Evolutionary conservation across 1,284 basidiomycete genomes (phyloP).

Genomic region (Ceratobasidium theobromae): DNA sequence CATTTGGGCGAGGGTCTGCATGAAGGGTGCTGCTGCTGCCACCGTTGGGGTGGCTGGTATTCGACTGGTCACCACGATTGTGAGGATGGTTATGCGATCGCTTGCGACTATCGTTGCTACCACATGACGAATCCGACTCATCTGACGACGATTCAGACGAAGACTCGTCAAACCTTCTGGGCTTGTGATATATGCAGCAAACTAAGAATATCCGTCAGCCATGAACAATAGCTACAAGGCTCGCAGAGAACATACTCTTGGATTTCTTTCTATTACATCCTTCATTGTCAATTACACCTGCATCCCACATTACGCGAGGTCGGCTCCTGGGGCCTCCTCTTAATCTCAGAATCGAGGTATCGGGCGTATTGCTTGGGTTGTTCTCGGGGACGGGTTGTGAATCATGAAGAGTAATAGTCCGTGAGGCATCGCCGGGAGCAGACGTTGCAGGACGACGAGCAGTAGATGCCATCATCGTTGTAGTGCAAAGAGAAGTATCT

Average conservation of each 20-base stretch:
- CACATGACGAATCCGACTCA: slow-evolving; percentile 50
- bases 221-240: not conserved
- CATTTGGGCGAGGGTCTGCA: slow-evolving; percentile 11
- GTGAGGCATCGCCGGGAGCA: slow-evolving; percentile 56
- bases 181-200: slow-evolving; percentile 87
- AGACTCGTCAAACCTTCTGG: slow-evolving; percentile 74
- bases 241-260: slow-evolving; percentile 62
- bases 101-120: slow-evolving; percentile 37
- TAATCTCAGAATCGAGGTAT: slow-evolving; percentile 51
- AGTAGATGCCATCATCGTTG: slow-evolving; percentile 30
- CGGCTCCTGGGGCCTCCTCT: slow-evolving; percentile 51
- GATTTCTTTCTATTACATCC: slow-evolving; percentile 76
- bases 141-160: slow-evolving; percentile 58
- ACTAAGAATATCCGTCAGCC: slow-evolving; percentile 51
- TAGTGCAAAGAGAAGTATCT: not conserved
- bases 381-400: slow-evolving; percentile 45
- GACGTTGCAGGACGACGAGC: slow-evolving; percentile 30
- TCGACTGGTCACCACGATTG: not conserved
- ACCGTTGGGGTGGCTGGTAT: not conserved
- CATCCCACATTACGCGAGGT: slow-evolving; percentile 69
- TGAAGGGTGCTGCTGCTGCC: slow-evolving; percentile 6
- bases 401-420: slow-evolving; percentile 56
- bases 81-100: slow-evolving; percentile 29
- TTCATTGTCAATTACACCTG: slow-evolving; percentile 84
- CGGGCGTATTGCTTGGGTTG: slow-evolving; percentile 16